Base-by-base conservation (phyloP, 2,329 filamentous ascomycete species). In the Cercospora janseana region DNA sequence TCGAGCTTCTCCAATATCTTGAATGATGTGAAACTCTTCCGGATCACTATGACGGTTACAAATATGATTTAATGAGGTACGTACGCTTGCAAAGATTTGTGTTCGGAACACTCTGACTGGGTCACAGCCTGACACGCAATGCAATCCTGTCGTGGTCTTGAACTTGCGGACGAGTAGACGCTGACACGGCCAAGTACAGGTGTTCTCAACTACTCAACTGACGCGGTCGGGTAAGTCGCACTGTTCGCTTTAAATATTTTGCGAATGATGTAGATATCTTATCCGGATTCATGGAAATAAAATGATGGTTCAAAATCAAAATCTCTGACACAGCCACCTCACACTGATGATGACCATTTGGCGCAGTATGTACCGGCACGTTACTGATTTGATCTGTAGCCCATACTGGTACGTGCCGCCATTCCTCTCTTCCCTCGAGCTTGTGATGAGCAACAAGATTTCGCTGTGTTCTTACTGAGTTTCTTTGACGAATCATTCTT, bases 391-490 rank as follows among this genome's bases (percentile, higher is more conserved):
- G 4, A 21, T 20, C 13, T 5, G n/a, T 12, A 42, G 15, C 20
- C 15, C 6, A 18, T 43, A 12, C 40, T 13, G 24, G 24, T 37
- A 37, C 23, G 34, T 23, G 34, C 13, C 23, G 13, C 16, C 9
- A 4, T n/a, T 13, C 10, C n/a, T 37, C 9, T 21, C 15, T 21
- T 37, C 34, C 18, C 20, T 18, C 34, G 16, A 37, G 7, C 8
- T 59, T 59, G 70, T 81, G 79, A 83, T 82, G 79, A 82, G 74
- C 68, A 73, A 70, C 60, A 68, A 72, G 24, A 28, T 75, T 75
- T 80, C 75, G 78, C 80, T 83, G 79, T 82, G 77, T 81, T 82
- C 76, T 81, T 80, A 71, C 79, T 69, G 78, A 81, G 75, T 24
- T 26, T 38, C 45, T 12, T 49, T 51, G 54, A 56, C 44, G 49